Evolutionary conservation across 1,284 basidiomycete genomes (phyloP).

Genomic region (Acaromyces ingoldii): DNA sequence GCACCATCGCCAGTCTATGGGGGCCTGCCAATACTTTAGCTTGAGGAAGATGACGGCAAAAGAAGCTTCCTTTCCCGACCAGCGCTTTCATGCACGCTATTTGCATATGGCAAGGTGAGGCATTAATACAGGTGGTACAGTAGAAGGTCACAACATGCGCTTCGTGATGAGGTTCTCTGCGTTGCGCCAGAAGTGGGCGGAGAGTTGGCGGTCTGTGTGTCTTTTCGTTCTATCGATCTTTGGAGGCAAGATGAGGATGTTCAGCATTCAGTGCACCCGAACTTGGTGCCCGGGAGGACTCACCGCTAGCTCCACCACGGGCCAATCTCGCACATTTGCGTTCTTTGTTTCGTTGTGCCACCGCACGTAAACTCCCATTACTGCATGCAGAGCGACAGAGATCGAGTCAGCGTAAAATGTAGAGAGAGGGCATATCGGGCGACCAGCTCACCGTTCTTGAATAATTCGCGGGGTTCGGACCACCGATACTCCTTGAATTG

Average conservation of each 20-base stretch:
- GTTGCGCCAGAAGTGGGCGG: slow-evolving; percentile 89
- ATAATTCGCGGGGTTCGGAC: slow-evolving; percentile 82
- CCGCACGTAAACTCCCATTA: slow-evolving; percentile 64
- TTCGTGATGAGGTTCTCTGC: slow-evolving; percentile 57
- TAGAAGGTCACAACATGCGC: too few relatives aligned
- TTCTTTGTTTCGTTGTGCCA: slow-evolving; percentile 88
- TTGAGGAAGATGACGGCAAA: too few relatives aligned
- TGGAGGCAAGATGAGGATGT: slow-evolving; percentile 7
- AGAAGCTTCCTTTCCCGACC: too few relatives aligned
- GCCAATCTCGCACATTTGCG: slow-evolving; percentile 87
- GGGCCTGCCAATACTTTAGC: too few relatives aligned
- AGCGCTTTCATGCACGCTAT: too few relatives aligned
- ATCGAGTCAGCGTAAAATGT: slow-evolving; percentile 57
- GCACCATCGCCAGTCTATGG: too few relatives aligned
- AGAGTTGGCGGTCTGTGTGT: slow-evolving; percentile 91
- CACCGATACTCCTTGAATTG: slow-evolving; percentile 95
- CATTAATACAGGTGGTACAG: too few relatives aligned
- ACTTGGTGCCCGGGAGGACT: slow-evolving; percentile 16
- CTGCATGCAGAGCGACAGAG: slow-evolving; percentile 8
- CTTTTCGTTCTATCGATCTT: slow-evolving; percentile 55
- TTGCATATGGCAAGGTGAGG: too few relatives aligned
- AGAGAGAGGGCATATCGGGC: slow-evolving; percentile 9
- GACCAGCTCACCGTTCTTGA: slow-evolving; percentile 72
- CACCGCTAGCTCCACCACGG: slow-evolving; percentile 86
- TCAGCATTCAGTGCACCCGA: not conserved